Evolutionary conservation across 2,329 filamentous ascomycete genomes (phyloP), one percentile per base, ranked within the genome.

Genomic region (Sordariomycetes sp.): DNA sequence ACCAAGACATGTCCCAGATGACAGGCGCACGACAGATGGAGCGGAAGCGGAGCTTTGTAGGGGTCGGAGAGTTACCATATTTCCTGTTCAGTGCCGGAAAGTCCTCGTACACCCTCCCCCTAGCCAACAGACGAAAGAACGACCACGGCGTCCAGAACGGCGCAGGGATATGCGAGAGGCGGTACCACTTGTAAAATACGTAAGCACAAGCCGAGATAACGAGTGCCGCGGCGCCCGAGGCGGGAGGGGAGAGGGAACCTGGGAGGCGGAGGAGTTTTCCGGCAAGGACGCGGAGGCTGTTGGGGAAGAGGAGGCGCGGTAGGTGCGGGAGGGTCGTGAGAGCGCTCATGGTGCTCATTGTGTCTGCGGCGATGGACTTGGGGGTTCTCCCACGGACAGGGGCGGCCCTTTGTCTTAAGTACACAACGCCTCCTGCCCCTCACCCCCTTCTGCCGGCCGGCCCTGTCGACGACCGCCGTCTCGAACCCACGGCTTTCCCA

Each of bases 151-250:
- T 67, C 60, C 64, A 63, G 56, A 67, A 66, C 1, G 69, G 69
- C 0, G 68, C 69, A 0, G 68, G 69, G 24, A 71, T 59, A 56
- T 70, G 67, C 8, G 64, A 67, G 35, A 71, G 63, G 45, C 66
- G 67, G 57, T 65, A 62, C 67, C 68, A 70, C 17, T 12, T 24
- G 52, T 24, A 36, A 32, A 53, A 53, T 2, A 32, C 52, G 13
- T 53, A 39, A 2, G 17, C 13, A n/a, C 54, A 59, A 5, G 32
- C 34, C 3, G 20, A 35, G 52, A 36, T 4, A 12, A 53, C 17
- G 17, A 24, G 15, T 3, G 45, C n/a, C 8, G 45, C 45, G 22
- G 12, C 12, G n/a, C 45, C 20, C 6, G n/a, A 50, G 45, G 13
- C 3, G 22, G 20, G 13, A 1, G n/a, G 39, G 10, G 39, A 15